Conservation (phyloP, 768 basidiomycete species). For the Boletus eberwhitei region DNA sequence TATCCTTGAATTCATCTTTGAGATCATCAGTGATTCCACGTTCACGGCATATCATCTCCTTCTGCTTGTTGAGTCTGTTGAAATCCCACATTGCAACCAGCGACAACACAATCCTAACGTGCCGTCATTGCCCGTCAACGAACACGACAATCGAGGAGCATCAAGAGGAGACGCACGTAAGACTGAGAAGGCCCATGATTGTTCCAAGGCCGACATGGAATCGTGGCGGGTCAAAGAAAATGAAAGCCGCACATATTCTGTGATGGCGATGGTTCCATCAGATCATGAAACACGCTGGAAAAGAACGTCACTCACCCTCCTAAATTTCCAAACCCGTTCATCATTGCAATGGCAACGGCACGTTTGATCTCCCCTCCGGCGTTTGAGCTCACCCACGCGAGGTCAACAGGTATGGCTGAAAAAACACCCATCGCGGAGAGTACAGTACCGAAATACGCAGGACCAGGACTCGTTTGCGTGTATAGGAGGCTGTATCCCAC, state of each 20-base stretch:
- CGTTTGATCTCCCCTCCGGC: slow-evolving; percentile 53
- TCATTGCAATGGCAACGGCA: slow-evolving; percentile 47
- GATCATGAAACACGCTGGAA: not conserved
- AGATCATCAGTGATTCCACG: slow-evolving; percentile 41
- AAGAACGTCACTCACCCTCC: slow-evolving; percentile 41
- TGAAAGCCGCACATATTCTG: slow-evolving; percentile 40
- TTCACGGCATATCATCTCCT: slow-evolving; percentile 39
- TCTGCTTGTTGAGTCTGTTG: slow-evolving; percentile 44
- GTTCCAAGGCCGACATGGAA: slow-evolving; percentile 34
- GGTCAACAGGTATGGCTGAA: slow-evolving; percentile 39
- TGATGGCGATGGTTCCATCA: not conserved
- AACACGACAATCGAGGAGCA: slow-evolving; percentile 20
- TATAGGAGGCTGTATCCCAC: slow-evolving; percentile 49
- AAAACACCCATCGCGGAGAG: slow-evolving; percentile 49
- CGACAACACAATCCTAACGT: slow-evolving; percentile 36
- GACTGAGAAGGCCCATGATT: slow-evolving; percentile 25
- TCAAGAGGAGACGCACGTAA: slow-evolving; percentile 14
- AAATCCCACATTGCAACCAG: slow-evolving; percentile 44
- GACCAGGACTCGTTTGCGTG: slow-evolving; percentile 16
- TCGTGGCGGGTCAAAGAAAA: slow-evolving; percentile 38
- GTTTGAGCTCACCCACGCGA: slow-evolving; percentile 54
- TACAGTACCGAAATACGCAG: slow-evolving; percentile 42
- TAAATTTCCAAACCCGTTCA: slow-evolving; percentile 53
- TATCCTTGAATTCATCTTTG: slow-evolving; percentile 38
- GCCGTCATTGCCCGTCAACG: no score